Evolutionary conservation across 768 basidiomycete genomes (phyloP).

Genomic region (Leucocoprinus leucothites): DNA sequence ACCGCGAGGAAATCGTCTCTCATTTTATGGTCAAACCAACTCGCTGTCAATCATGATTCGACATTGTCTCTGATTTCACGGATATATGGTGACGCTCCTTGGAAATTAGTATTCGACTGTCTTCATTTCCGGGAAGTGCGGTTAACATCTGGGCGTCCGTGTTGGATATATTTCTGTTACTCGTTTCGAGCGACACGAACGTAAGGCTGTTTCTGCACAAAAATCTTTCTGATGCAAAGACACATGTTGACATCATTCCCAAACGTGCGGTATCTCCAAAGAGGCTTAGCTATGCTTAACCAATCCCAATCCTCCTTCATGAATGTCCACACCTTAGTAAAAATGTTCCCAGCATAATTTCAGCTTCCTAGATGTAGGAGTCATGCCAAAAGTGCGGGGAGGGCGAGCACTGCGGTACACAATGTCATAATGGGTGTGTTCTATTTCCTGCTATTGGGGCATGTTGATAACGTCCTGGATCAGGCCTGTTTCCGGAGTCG

Average conservation of each 20-base stretch:
- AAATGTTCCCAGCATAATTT: no score
- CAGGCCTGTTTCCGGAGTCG: no score
- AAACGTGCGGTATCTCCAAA: background rate
- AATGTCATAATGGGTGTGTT: no score
- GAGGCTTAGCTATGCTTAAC: background rate
- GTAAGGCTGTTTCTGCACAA: background rate
- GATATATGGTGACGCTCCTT: background rate
- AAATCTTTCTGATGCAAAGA: background rate
- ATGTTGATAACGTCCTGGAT: no score
- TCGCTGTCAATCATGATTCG: no score
- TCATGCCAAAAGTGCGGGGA: no score
- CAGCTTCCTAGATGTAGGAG: no score
- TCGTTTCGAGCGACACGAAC: background rate
- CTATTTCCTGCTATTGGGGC: no score
- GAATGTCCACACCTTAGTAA: background rate
- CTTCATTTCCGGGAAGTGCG: conserved; percentile 2
- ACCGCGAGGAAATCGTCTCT: no score
- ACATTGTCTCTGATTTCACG: no score
- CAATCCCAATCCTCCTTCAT: conserved; percentile 1
- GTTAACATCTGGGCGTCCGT: background rate
- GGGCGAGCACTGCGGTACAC: no score
- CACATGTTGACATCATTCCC: conserved; percentile 1
- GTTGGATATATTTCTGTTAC: background rate
- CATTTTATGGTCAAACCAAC: background rate
- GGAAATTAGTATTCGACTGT: background rate